Base-by-base conservation (phyloP, 768 basidiomycete species). In the Suillus fuscotomentosus region DNA sequence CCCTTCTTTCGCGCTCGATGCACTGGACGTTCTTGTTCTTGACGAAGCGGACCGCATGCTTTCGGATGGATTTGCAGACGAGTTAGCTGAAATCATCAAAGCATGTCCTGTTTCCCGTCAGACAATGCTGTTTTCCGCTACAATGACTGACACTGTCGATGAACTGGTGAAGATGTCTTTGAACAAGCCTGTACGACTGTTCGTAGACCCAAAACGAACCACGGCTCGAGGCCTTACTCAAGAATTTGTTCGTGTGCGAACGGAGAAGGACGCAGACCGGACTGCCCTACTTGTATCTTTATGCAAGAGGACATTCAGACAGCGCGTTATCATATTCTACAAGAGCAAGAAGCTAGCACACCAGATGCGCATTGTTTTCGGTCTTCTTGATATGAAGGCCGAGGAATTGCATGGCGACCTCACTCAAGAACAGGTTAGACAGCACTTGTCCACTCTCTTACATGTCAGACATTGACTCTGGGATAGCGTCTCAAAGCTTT, bases 1-100 rank as follows among this genome's bases (percentile, higher is more conserved):
- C 1, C 93, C 91, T 10, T 88, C 92, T 13, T 99, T 99, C 80
- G 88, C 90, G 11, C 85, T 99, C 42, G 95, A 97, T 70, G 88
- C 92, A 0, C 84, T 99, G 42, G 97, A 99, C 72, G 87, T 99
- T 60, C 82, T 99, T 48, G 91, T 99, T 15, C 86, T 99, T 20
- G 97, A 99, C 71, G 97, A 99, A 79, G 97, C 97, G 1, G 97
- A 99, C 76, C 86, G 97, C 61, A 99, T 99, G 94, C 86, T 99
- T 41, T 89, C 87, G 1, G 92, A 95, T 75, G 97, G 96, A 34
- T 99, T 99, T 79, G 88, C 91, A 8, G 97, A 96, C 74, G 97
- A 99, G 75, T 82, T 99, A 41, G 81, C 86, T 20, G 97, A 99
- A 77, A 97, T 99, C 70, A 88, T 99, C 78, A 90, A 89, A 70